Percentiles rank a stretch among this genome's conserved stretches.
These are phyloP conservation scores for Prototheca wickerhamii DNA, from an alignment of 163 green algal genomes.

Conservation along the genomic window DNA sequence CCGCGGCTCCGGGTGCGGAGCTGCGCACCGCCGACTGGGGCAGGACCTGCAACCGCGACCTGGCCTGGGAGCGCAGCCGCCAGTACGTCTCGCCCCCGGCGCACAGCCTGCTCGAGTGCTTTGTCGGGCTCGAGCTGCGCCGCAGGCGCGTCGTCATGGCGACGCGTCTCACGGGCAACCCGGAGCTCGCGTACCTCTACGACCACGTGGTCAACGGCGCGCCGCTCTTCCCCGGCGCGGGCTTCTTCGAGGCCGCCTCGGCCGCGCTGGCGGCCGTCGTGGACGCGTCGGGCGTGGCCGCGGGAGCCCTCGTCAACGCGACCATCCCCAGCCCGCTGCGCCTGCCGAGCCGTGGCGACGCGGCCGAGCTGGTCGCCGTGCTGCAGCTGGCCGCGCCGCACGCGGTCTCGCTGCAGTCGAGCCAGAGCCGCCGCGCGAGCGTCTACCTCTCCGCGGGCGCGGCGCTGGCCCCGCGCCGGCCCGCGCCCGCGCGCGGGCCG, in stretches of 20 bases:
- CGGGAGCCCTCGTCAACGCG: conserved; percentile 17
- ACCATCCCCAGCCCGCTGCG: conserved; percentile 42
- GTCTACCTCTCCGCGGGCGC: background rate
- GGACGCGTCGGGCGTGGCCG: background rate
- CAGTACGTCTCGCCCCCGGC: conserved; percentile 25
- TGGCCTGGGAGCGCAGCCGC: conserved; percentile 7
- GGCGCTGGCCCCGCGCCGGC: too few species aligned
- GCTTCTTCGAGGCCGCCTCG: conserved; percentile 56
- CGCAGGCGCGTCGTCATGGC: conserved; percentile 1
- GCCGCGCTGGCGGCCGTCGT: conserved; percentile 24
- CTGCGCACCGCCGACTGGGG: conserved; percentile 33
- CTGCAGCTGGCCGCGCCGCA: too few species aligned
- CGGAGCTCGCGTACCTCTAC: conserved; percentile 39
- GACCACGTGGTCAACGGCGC: conserved; percentile 50
- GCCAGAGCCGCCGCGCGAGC: background rate
- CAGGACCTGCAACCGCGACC: conserved; percentile 1
- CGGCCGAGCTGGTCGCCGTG: too few species aligned
- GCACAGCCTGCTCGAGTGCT: conserved; percentile 13
- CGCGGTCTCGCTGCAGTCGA: background rate
- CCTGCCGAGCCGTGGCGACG: conserved; percentile 8
- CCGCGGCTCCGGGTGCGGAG: conserved; percentile 7
- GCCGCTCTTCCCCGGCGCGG: conserved; percentile 59
- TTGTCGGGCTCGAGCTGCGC: background rate
- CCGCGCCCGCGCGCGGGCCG: background rate
- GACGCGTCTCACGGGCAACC: conserved; percentile 7